A percentile compares a stretch with the other conserved stretches of the same genome.
Conservation (phyloP, 371 early-diverging fungal genomes). For the Rhizopus sp. region DNA sequence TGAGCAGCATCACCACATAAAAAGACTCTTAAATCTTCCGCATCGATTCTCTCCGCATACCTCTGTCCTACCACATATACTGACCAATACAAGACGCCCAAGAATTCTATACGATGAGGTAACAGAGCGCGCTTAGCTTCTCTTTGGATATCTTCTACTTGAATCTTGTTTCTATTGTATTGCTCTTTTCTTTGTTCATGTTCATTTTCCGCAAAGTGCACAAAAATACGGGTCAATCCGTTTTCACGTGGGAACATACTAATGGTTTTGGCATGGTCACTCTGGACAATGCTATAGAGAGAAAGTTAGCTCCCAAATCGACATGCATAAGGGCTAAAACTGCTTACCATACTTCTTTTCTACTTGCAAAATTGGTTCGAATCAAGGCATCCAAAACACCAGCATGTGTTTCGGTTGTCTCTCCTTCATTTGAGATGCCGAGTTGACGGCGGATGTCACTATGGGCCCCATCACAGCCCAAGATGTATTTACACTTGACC, state of each 20-base stretch:
- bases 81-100: constrained; percentile 51
- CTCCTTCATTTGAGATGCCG: constrained; percentile 38
- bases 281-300: constrained; percentile 38
- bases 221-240: constrained; percentile 47
- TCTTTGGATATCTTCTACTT: constrained; percentile 48
- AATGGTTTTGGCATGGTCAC: constrained; percentile 38
- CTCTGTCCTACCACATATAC: constrained; percentile 51
- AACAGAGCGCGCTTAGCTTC: constrained; percentile 49
- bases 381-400: constrained; percentile 50
- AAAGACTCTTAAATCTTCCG: constrained; percentile 35
- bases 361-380: constrained; percentile 44
- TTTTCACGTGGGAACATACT: constrained; percentile 51
- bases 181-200: constrained; percentile 43
- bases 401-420: constrained; percentile 46
- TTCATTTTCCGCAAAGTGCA: constrained; percentile 46
- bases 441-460: constrained; percentile 42
- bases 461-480: constrained; percentile 52
- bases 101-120: constrained; percentile 48
- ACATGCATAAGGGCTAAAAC: not conserved
- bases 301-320: not conserved
- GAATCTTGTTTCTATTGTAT: constrained; percentile 49
- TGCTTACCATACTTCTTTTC: constrained; percentile 49
- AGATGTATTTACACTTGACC: constrained; percentile 43
- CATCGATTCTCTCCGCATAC: constrained; percentile 32
- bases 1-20: constrained; percentile 52